A percentile compares a stretch with the other conserved stretches of the same genome.
Evolutionary conservation across 768 basidiomycete species (phyloP).

Genomic region (Dacryopinax spathularia): DNA sequence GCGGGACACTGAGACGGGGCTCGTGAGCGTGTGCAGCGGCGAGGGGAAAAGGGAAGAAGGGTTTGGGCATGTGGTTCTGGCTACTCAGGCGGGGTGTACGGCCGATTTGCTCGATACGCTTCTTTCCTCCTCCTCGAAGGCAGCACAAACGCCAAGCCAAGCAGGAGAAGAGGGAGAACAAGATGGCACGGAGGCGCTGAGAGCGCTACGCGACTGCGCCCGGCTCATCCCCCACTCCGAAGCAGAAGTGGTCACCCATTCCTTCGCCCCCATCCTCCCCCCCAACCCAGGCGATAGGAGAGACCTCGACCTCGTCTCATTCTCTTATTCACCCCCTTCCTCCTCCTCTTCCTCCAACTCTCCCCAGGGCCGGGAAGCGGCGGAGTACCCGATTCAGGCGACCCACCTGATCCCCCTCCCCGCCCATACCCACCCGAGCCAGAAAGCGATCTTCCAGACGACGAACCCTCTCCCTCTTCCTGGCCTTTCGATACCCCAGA

Average conservation of each 20-base stretch:
- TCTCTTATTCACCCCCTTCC: conserved; percentile 7
- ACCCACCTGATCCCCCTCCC: conserved; percentile 42
- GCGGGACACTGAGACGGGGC: conserved; percentile 22
- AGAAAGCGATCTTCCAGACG: conserved; percentile 44
- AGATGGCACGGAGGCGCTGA: conserved; percentile 7
- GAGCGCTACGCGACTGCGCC: neutral
- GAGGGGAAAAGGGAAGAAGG: conserved; percentile 20
- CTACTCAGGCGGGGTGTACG: conserved; percentile 59
- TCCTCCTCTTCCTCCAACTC: neutral
- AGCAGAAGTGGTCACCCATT: conserved; percentile 48
- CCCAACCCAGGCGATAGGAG: conserved; percentile 35
- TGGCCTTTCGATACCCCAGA: conserved; percentile 17
- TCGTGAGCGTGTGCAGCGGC: conserved; percentile 29
- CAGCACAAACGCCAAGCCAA: conserved; percentile 7
- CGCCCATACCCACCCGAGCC: conserved; percentile 23
- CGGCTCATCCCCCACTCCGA: neutral
- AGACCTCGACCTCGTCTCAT: conserved; percentile 48
- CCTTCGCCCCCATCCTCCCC: conserved; percentile 46
- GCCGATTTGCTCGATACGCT: conserved; percentile 32
- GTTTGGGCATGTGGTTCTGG: conserved; percentile 56
- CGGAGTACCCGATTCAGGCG: conserved; percentile 44
- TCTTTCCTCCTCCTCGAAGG: conserved; percentile 8
- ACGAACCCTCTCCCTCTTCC: conserved; percentile 57
- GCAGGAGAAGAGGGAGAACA: conserved; percentile 8
- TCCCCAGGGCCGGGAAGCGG: neutral